Evolutionary conservation across 768 basidiomycete genomes (phyloP), one percentile per base, ranked within the genome.

Genomic region (Phylloporus rhodoxanthus): DNA sequence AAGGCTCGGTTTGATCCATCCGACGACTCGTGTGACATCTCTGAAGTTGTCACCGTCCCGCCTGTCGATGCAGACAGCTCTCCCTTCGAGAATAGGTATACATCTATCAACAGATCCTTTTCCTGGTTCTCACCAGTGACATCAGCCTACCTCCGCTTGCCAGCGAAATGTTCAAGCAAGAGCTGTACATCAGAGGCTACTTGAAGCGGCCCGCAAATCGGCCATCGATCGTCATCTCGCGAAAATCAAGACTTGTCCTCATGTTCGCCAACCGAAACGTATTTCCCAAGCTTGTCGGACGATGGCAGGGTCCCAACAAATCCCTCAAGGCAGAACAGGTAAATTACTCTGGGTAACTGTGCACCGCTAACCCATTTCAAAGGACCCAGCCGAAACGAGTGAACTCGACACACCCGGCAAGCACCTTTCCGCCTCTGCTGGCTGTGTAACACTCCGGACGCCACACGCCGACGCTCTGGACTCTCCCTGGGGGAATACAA

Each of bases 101-200:
- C 20, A 32, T 45, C 45, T 19, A 33, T 8, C 2, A 37, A 14
- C 33, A 26, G 29, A 2, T 5, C 6, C 25, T 8, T 45, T 8
- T 19, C 10, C 17, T 28, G 25, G 3, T 34, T 10, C 52, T 53
- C 23, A 54, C 33, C 26, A n/a, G 43, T 11, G 41, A 42, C 20
- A 25, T 8, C 47, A 64, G 59, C 23, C 46, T 65, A 23, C 55
- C 55, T 1, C 64, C 63, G 9, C 43, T 68, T 28, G 66, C 66
- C 1, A 65, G 66, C 17, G 52, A 68, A 43, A 29, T n/a, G 9
- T 45, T 67, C 45, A 65, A 49, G 45, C 54, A 67, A 43, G 65
- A 67, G 41, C 51, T 67, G 3, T 67, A 61, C 41, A 32, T 39
- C 45, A 54, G 54, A 45, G 66, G 66, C 15, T 68, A 65, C 51